Conservation (phyloP, 345 rosid species). For the Excoecaria agallocha region DNA sequence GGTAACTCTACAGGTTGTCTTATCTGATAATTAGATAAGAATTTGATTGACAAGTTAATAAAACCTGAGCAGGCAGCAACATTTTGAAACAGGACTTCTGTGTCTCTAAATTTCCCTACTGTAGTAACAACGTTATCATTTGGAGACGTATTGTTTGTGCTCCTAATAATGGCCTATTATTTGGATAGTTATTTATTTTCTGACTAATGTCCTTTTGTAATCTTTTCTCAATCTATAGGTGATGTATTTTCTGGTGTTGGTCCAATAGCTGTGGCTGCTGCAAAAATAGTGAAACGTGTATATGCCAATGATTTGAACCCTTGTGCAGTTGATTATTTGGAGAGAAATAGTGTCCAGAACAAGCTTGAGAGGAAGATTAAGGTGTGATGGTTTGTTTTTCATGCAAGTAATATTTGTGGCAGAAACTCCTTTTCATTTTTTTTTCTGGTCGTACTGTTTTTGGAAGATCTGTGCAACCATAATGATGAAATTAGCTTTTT, state of each 20-base stretch:
- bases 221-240: conserved; percentile 44
- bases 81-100: neutral
- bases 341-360: conserved; percentile 68
- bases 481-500: neutral
- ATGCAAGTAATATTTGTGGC: neutral
- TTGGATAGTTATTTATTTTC: neutral
- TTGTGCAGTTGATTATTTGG: conserved; percentile 69
- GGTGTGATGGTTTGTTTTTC: conserved; percentile 35
- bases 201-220: neutral
- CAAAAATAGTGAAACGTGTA: conserved; percentile 74
- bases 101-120: too few species aligned
- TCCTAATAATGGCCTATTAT: neutral
- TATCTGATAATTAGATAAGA: neutral
- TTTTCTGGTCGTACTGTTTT: neutral
- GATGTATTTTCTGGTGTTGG: conserved; percentile 88
- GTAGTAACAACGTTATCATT: neutral
- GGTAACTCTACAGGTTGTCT: neutral
- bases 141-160: too few species aligned
- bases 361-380: conserved; percentile 69
- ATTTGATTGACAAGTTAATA: neutral
- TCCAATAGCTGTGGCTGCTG: conserved; percentile 78
- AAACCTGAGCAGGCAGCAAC: neutral
- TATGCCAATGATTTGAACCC: conserved; percentile 95
- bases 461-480: neutral
- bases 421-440: neutral